A percentile compares a stretch with the other conserved stretches of the same genome.
Conservation (phyloP, 306 rosid genomes). For the Vachellia pachyceras region DNA sequence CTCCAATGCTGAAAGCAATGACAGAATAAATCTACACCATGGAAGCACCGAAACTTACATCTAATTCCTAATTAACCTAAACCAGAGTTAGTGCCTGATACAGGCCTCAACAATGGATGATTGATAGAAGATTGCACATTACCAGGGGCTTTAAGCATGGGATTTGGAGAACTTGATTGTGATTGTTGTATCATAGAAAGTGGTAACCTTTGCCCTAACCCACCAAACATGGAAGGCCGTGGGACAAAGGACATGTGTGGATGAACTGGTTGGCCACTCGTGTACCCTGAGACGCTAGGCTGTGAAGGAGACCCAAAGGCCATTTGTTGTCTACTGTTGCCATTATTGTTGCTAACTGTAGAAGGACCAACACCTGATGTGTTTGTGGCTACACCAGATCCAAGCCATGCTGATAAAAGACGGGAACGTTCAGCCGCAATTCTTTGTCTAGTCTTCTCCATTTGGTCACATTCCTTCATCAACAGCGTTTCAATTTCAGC, state of each 20-base stretch:
- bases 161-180: slow-evolving; percentile 65
- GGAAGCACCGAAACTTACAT: slow-evolving; percentile 43
- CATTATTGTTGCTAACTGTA: slow-evolving; percentile 62
- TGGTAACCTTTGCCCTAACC: slow-evolving; percentile 90
- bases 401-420: slow-evolving; percentile 68
- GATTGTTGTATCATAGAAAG: slow-evolving; percentile 78
- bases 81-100: slow-evolving; percentile 87
- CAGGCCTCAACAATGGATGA: slow-evolving; percentile 90
- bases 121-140: slow-evolving; percentile 65
- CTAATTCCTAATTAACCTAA: slow-evolving; percentile 69
- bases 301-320: slow-evolving; percentile 81
- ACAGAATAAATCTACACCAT: slow-evolving; percentile 48
- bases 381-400: slow-evolving; percentile 65
- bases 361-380: slow-evolving; percentile 73
- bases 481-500: slow-evolving; percentile 96
- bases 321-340: slow-evolving; percentile 77
- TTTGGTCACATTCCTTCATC: slow-evolving; percentile 98
- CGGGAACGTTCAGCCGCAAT: slow-evolving; percentile 81
- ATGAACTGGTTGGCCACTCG: slow-evolving; percentile 76
- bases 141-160: slow-evolving; percentile 71
- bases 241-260: slow-evolving; percentile 82
- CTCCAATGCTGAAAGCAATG: slow-evolving; percentile 57
- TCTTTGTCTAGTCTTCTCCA: slow-evolving; percentile 89
- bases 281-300: slow-evolving; percentile 79
- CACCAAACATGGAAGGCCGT: slow-evolving; percentile 86